A percentile compares a stretch with the other conserved stretches of the same genome.
phyloP scores from a whole-genome alignment of 345 rosid species.

The Gossypium turneri region DNA sequence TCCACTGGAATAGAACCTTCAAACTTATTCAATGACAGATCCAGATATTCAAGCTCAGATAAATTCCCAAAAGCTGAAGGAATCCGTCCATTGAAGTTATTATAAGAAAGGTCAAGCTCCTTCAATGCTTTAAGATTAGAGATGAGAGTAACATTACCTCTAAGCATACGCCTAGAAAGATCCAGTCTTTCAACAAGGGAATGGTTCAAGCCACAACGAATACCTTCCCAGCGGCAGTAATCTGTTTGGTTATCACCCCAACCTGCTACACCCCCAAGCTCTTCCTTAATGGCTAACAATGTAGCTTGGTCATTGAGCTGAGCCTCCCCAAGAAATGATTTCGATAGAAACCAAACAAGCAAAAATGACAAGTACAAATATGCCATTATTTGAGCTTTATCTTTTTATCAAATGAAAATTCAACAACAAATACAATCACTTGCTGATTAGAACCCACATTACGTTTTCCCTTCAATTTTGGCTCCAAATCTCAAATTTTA shows the following conservation, averaged over 20 bases:
- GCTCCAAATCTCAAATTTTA: background rate
- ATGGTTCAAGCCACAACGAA: conserved; percentile 56
- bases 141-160: conserved; percentile 66
- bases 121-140: conserved; percentile 66
- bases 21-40: conserved; percentile 69
- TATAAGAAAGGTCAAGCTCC: conserved; percentile 59
- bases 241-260: conserved; percentile 69
- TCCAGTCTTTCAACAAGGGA: conserved; percentile 67
- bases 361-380: conserved; percentile 39
- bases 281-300: conserved; percentile 57
- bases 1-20: conserved; percentile 61
- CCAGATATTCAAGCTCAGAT: conserved; percentile 66
- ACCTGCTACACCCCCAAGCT: conserved; percentile 64
- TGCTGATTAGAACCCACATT: conserved; percentile 11
- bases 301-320: conserved; percentile 51
- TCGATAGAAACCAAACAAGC: conserved; percentile 52
- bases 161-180: conserved; percentile 72
- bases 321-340: conserved; percentile 39
- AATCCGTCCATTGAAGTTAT: conserved; percentile 63
- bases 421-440: background rate
- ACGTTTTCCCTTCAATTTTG: background rate
- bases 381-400: conserved; percentile 32
- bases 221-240: conserved; percentile 77
- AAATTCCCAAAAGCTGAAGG: conserved; percentile 63
- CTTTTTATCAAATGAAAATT: background rate